Conservation (phyloP, 1,139 yeast genomes). For the Pneumocystis wakefieldiae region DNA sequence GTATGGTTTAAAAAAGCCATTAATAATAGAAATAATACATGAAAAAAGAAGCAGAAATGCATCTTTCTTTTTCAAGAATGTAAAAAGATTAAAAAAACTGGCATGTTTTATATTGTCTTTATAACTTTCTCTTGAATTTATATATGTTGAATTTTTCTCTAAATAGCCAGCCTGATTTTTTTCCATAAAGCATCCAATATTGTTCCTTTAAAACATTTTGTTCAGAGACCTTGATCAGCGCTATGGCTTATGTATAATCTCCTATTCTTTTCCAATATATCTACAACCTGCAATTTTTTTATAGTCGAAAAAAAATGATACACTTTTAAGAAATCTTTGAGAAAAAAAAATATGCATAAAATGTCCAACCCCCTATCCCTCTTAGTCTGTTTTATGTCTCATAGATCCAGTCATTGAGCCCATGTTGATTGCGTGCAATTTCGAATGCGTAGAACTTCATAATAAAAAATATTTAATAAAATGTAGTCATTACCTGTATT, state of each 20-base stretch:
- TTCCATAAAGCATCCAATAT: not conserved
- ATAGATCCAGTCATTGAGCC: constrained; percentile 81
- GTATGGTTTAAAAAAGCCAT: not conserved
- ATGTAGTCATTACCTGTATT: constrained; percentile 12
- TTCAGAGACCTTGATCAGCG: not conserved
- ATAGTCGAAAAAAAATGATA: no score
- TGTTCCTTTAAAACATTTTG: not conserved
- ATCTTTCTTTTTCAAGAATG: not conserved
- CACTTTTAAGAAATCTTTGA: not conserved
- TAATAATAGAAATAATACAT: not conserved
- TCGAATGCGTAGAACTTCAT: constrained; percentile 89
- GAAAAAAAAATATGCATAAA: not conserved
- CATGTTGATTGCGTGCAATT: constrained; percentile 79
- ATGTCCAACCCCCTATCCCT: not conserved
- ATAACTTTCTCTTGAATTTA: not conserved
- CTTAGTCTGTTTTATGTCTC: constrained; percentile 14
- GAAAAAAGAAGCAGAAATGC: not conserved
- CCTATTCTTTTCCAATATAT: no score
- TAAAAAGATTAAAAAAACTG: not conserved
- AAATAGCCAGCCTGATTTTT: not conserved
- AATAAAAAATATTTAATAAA: constrained; percentile 25
- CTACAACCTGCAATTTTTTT: no score
- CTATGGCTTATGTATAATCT: no score
- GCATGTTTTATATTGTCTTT: not conserved
- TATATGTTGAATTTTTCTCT: not conserved